These are phyloP conservation scores for Sporisorium scitamineum DNA, from an alignment of 1,284 basidiomycete species.

Conservation along the genomic window DNA sequence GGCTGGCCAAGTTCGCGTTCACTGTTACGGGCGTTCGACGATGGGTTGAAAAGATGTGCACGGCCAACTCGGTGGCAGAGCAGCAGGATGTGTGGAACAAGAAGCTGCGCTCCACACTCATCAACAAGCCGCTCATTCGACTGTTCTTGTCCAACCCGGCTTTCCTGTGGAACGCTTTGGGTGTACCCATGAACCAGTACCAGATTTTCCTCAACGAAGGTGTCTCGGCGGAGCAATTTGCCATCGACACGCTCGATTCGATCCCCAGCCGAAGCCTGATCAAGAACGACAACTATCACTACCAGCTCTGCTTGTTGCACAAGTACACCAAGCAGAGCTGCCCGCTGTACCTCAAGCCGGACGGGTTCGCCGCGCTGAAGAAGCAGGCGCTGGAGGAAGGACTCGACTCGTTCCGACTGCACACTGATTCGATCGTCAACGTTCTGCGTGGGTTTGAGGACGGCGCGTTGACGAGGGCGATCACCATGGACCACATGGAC, in stretches of 20 bases:
- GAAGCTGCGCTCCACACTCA: constrained; percentile 76
- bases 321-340: constrained; percentile 78
- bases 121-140: constrained; percentile 77
- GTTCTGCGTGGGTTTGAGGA: constrained; percentile 72
- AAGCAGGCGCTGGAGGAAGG: constrained; percentile 72
- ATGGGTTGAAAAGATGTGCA: constrained; percentile 76
- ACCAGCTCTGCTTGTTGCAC: constrained; percentile 74
- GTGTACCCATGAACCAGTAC: constrained; percentile 82
- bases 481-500: constrained; percentile 85
- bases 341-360: constrained; percentile 79
- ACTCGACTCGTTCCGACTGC: constrained; percentile 79
- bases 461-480: constrained; percentile 66
- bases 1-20: constrained; percentile 77
- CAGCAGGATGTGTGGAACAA: constrained; percentile 78
- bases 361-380: constrained; percentile 76
- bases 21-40: constrained; percentile 75
- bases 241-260: constrained; percentile 68
- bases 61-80: constrained; percentile 74
- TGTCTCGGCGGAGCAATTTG: constrained; percentile 68
- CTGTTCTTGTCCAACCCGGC: constrained; percentile 72
- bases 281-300: constrained; percentile 68
- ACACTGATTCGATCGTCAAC: constrained; percentile 82
- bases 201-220: constrained; percentile 79
- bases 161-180: constrained; percentile 86
- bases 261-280: constrained; percentile 60